Evolutionary conservation across 164 flowering plant species (phyloP).

Genomic region (Umbilicus rupestris): DNA sequence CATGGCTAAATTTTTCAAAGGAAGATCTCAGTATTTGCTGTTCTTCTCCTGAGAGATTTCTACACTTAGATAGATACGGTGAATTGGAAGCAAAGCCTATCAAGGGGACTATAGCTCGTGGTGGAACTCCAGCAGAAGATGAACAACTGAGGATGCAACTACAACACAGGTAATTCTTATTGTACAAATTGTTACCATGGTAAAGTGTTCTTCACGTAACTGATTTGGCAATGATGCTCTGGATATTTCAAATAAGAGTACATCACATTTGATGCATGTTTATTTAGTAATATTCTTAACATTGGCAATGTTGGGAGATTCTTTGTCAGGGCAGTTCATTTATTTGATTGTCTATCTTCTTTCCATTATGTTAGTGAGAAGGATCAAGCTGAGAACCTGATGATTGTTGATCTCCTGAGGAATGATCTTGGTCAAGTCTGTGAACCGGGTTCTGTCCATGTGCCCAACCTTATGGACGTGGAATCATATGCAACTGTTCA

Average conservation of each 20-base stretch:
- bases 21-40: slow-evolving; percentile 65
- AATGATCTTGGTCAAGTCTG: slow-evolving; percentile 95
- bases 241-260: background rate
- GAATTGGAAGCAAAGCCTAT: slow-evolving; percentile 95
- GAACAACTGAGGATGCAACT: slow-evolving; percentile 46
- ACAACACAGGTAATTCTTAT: slow-evolving; percentile 51
- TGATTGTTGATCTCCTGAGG: slow-evolving; percentile 97
- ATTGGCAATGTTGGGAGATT: background rate
- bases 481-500: slow-evolving; percentile 95
- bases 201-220: background rate
- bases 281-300: background rate
- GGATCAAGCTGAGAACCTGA: slow-evolving; percentile 95
- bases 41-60: slow-evolving; percentile 95
- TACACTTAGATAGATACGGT: slow-evolving; percentile 55
- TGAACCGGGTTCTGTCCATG: slow-evolving; percentile 88
- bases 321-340: background rate
- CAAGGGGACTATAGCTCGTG: slow-evolving; percentile 88
- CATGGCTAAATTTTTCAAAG: slow-evolving; percentile 81
- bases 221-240: background rate
- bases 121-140: slow-evolving; percentile 61
- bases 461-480: slow-evolving; percentile 83
- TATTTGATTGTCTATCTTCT: background rate
- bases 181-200: background rate
- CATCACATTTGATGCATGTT: background rate
- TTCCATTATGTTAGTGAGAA: slow-evolving; percentile 53